A percentile compares a stretch with the other conserved stretches of the same genome.
phyloP scores from a whole-genome alignment of 2,329 filamentous ascomycete species.

The Colletotrichum truncatum region DNA sequence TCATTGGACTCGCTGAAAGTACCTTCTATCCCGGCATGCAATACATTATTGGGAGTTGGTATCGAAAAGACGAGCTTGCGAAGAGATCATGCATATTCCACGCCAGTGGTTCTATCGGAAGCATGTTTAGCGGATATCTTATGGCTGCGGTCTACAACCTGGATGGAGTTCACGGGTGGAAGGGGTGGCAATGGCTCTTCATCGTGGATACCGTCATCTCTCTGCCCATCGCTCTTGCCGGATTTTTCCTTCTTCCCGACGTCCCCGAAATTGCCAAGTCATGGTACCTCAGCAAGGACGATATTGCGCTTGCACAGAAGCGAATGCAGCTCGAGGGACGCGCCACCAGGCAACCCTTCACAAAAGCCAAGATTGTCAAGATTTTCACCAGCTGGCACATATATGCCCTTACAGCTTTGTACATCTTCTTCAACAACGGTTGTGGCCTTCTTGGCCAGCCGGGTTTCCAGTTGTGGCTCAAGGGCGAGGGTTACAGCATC shows the following conservation, averaged over 20 bases:
- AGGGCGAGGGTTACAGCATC: slow-evolving; percentile 52
- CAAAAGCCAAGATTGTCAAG: slow-evolving; percentile 61
- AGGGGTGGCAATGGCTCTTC: slow-evolving; percentile 50
- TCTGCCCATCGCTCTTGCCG: slow-evolving; percentile 34
- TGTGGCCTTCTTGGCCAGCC: slow-evolving; percentile 56
- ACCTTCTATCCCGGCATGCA: slow-evolving; percentile 36
- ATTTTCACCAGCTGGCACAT: slow-evolving; percentile 74
- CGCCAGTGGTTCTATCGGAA: slow-evolving; percentile 34
- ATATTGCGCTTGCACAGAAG: slow-evolving; percentile 47
- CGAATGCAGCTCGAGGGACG: slow-evolving; percentile 56
- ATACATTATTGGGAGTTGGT: slow-evolving; percentile 41
- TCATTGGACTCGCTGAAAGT: slow-evolving; percentile 41
- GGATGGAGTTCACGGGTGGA: slow-evolving; percentile 41
- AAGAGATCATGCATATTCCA: slow-evolving; percentile 41
- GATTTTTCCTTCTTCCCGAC: slow-evolving; percentile 35
- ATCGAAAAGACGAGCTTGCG: slow-evolving; percentile 38
- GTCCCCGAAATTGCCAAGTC: slow-evolving; percentile 31
- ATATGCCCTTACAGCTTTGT: slow-evolving; percentile 65
- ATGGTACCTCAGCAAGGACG: slow-evolving; percentile 41
- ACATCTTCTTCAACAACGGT: slow-evolving; percentile 73
- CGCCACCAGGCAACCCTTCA: slow-evolving; percentile 49
- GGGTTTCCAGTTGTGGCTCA: slow-evolving; percentile 62
- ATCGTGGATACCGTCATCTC: slow-evolving; percentile 46
- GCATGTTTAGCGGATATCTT: slow-evolving; percentile 43
- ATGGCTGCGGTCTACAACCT: slow-evolving; percentile 47